Conservation (phyloP, 306 rosid genomes). For the Cucumis cinereus region DNA sequence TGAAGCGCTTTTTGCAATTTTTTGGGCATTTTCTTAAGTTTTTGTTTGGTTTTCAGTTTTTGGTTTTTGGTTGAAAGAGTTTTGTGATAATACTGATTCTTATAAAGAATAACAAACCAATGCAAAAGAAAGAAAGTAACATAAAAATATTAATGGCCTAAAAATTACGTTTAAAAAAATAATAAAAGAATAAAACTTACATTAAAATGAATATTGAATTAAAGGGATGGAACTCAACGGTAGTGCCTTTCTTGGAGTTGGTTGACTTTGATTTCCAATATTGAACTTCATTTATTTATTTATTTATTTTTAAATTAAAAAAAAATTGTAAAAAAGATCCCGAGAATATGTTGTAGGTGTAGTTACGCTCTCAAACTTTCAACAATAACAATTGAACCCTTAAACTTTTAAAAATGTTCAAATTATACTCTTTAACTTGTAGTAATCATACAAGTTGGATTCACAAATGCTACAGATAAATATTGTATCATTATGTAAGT, state of each 20-base stretch:
- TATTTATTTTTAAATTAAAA: not conserved
- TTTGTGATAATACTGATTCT: not conserved
- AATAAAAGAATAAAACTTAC: not conserved
- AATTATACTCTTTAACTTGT: no score
- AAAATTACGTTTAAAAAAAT: not conserved
- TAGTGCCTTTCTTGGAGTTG: not conserved
- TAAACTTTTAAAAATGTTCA: no score
- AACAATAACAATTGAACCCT: fast-evolving
- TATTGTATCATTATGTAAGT: no score
- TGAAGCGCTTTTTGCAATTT: slow-evolving; percentile 36
- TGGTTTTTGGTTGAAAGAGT: not conserved
- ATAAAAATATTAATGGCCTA: not conserved
- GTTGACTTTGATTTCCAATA: not conserved
- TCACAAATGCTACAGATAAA: no score
- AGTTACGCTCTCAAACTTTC: no score
- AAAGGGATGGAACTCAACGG: slow-evolving; percentile 3
- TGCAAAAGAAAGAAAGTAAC: not conserved
- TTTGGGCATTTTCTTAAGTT: slow-evolving; percentile 32
- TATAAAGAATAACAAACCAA: slow-evolving; percentile 11
- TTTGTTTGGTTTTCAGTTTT: not conserved
- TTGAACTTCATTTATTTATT: not conserved
- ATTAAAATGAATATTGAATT: not conserved
- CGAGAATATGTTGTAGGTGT: fast-evolving
- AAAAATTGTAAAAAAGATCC: no score
- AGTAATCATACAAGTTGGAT: no score